Evolutionary conservation across 176 grass and related monocot genomes (phyloP), one percentile per base, ranked within the genome.

Genomic region (Chrysopogon serrulatus): DNA sequence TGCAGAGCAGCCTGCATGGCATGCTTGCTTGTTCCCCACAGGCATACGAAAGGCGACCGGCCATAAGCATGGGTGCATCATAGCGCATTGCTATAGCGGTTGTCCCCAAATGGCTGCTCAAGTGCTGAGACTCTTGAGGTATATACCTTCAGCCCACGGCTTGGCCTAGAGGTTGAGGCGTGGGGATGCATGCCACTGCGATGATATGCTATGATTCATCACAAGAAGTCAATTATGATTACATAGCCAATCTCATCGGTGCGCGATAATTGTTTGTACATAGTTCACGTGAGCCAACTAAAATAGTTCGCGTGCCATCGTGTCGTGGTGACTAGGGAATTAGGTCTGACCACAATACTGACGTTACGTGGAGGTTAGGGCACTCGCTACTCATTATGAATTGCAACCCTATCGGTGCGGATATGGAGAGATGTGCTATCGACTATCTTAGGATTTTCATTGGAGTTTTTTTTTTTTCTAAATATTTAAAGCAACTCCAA

Each of bases 1-100:
- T 5, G 9, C 4, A 36, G 35, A 36, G 44, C 30, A 0, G 8
- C 3, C 65, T 42, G 49, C 80, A 45, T 49, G 62, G 35, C 80
- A 45, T 49, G 30, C 62, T 36, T 65, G 26, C 33, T 35, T 43
- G 44, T 59, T 61, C 86, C 64, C 49, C 47, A 11, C 36, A 56
- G 23, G 8, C 5, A 10, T 44, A 48, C 34, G 14, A 40, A 18
- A 51, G 85, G 18, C 49, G 17, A 5, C 45, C 34, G 4, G 24
- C 44, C 44, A 77, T 33, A 72, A 61, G 31, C 67, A 42, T 43
- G 83, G 31, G 48, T 5, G 53, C 39, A 84, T 80, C 18, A 89
- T 89, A 71, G n/a, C 68, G n/a, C 68, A 18, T 53, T 24, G 43
- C 67, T 73, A 67, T 63, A 49, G 62, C 74, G 28, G 5, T n/a